Base-by-base conservation (phyloP, 805 yeast genomes). In the Monosporozyma yasuniensis region DNA sequence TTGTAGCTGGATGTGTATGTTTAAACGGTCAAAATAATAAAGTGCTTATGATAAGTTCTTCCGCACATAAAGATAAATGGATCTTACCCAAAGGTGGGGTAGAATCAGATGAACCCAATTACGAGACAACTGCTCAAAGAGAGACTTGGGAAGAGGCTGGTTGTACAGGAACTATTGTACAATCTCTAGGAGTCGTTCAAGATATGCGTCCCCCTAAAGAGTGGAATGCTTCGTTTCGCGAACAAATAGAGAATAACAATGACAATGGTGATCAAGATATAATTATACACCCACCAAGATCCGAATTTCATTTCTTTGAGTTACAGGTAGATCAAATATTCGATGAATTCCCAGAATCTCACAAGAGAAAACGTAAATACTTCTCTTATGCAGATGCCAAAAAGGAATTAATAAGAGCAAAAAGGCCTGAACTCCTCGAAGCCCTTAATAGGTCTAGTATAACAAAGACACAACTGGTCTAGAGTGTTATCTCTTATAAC, bases 141-240 rank as follows among this genome's bases (percentile, higher is more conserved):
- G 99, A 93, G 63, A 87, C 96, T 0, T 93, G 99, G 99, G 99
- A 93, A 66, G 99, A 93, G 68, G 93, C 96, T 0, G 99, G 99
- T 0, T 86, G 86, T 22, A 77, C 76, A 34, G 96, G 97, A 7
- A 69, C 64, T 16, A 73, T 89, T 3, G 59, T 72, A 3, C 57
- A 61, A 39, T 72, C 73, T 51, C 68, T 91, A 41, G 95, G 91
- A 0, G 71, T 77, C 0, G 82, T 86, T 23, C 77, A 76, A 44
- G 96, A 90, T 55, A 61, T 64, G 64, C 64, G 81, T 50, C 76
- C 78, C 3, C 74, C 76, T 14, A 72, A 75, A 57, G 63, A 68
- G 21, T 75, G 76, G 76, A 67, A 66, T 39, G 60, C 46, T n/a
- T 16, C 16, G 22, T 35, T 35, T 35, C 21, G 12, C 2, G 22